These are phyloP conservation scores for Ceratocystis colombiana DNA, from an alignment of 2,329 filamentous ascomycete species.

Conservation along the genomic window DNA sequence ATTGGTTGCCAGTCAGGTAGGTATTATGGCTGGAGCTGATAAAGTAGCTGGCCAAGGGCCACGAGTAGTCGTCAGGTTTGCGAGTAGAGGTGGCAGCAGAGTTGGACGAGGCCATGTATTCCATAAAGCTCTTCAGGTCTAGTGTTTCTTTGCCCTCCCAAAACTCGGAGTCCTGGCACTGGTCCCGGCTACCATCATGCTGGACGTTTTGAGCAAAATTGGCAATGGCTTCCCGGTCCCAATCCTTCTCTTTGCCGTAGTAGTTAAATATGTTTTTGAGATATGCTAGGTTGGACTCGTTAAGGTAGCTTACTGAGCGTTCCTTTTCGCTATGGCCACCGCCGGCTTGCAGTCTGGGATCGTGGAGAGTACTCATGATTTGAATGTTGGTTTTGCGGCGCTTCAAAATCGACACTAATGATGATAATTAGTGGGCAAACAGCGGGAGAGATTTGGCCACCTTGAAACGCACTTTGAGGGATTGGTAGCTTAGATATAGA, in stretches of 20 bases:
- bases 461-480: neutral
- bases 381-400: neutral
- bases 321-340: slow-evolving; percentile 39
- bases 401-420: neutral
- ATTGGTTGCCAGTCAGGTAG: slow-evolving; percentile 79
- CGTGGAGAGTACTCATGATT: slow-evolving; percentile 23
- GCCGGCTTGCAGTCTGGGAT: slow-evolving; percentile 38
- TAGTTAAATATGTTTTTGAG: slow-evolving; percentile 40
- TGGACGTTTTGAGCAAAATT: slow-evolving; percentile 42
- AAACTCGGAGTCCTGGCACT: slow-evolving; percentile 25
- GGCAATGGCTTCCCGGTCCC: slow-evolving; percentile 39
- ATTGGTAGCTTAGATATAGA: neutral
- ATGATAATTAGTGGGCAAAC: neutral
- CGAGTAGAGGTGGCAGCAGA: slow-evolving; percentile 37
- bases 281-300: slow-evolving; percentile 35
- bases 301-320: slow-evolving; percentile 36
- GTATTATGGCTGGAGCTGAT: slow-evolving; percentile 95
- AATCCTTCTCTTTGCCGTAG: slow-evolving; percentile 38
- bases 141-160: slow-evolving; percentile 30
- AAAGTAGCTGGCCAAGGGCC: slow-evolving; percentile 81
- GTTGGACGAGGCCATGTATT: slow-evolving; percentile 47
- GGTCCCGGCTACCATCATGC: slow-evolving; percentile 33
- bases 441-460: neutral
- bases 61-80: slow-evolving; percentile 48
- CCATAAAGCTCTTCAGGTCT: slow-evolving; percentile 42